Evolutionary conservation across 2,329 filamentous ascomycete genomes (phyloP), one percentile per base, ranked within the genome.

Genomic region (Endoconidiophora polonica): DNA sequence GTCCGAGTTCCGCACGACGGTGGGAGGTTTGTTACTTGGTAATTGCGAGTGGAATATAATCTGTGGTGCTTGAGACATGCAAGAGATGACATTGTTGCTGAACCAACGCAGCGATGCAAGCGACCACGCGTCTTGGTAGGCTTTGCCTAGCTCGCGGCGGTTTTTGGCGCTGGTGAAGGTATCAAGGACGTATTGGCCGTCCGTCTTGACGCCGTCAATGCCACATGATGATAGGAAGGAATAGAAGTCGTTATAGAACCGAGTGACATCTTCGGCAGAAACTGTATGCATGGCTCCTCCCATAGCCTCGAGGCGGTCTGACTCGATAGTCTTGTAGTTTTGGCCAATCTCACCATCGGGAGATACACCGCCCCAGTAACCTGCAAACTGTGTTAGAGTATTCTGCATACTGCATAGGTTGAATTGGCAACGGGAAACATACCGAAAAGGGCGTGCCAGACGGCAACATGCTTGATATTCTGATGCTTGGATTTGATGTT

Each of bases 201-300:
- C 91, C 0, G 88, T 88, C 63, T 98, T 98, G 57, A 94, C 88
- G 0, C 80, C 81, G 61, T 94, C 84, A 29, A 98, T 70, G 0
- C 87, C 88, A 36, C 75, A 74, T 2, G 73, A 72, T 0, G 72
- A 71, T 1, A 98, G 73, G 59, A 94, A 96, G 2, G 67, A 64
- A 62, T 96, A 98, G 62, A 96, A 96, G 61, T 96, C 90, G 52
- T 86, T 72, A 62, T 94, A 98, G 60, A 95, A 84, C 26, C 72
- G 73, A 9, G 68, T 65, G 1, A 90, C 76, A 56, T 95, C 86
- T 42, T 83, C 76, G 37, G 80, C 74, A 4, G 80, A 79, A 20
- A 96, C 73, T 1, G 86, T 76, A 0, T 77, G 77, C 66, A 94
- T 83, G 18, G 74, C 76, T 0, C 77, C 80, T 6, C 76, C 77